Evolutionary conservation across 768 basidiomycete genomes (phyloP), one percentile per base, ranked within the genome.

Genomic region (Auriscalpium vulgare): DNA sequence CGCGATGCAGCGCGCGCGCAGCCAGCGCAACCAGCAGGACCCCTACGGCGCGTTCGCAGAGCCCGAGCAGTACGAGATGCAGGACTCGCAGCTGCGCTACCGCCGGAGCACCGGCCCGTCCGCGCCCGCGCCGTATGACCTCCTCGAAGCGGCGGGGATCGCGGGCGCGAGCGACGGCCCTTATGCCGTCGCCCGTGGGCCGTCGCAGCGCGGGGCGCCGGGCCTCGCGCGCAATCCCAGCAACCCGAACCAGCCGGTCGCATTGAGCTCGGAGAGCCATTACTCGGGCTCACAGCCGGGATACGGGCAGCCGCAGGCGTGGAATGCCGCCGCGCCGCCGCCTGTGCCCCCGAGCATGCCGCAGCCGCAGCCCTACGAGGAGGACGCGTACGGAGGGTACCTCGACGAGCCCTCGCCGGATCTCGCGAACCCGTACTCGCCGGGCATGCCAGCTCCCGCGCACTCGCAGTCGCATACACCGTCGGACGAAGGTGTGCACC

Each of bases 11-110:
- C 62, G 72, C 37, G 63, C 68, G 51, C 60, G 67, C 64, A 56
- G 67, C 64, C n/a, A 61, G 65, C 48, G 66, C 60, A 13, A 65
- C 65, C 19, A 66, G 63, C 59, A 67, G 58, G 61, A 66, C 9
- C 74, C 74, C 36, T 76, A 75, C 59, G 68, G 68, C 37, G 74
- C 75, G 3, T 75, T 73, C 57, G 71, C 72, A 4, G 63, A 63
- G 23, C 59, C 63, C 0, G 62, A 59, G 44, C 59, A 64, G 54
- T 64, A 67, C 50, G 64, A 60, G 23, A 61, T 57, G 61, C 35
- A 63, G 62, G n/a, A 57, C 59, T 0, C 60, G 53, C 40, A 40
- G 51, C 43, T 47, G 51, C 62, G 54, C 48, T 44, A 43, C 21
- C 51, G 47, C 53, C 54, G 58, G 8, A 54, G 8, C 50, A 45